Base-by-base conservation (phyloP, 2,329 filamentous ascomycete genomes). In the Epichloe sp. region DNA sequence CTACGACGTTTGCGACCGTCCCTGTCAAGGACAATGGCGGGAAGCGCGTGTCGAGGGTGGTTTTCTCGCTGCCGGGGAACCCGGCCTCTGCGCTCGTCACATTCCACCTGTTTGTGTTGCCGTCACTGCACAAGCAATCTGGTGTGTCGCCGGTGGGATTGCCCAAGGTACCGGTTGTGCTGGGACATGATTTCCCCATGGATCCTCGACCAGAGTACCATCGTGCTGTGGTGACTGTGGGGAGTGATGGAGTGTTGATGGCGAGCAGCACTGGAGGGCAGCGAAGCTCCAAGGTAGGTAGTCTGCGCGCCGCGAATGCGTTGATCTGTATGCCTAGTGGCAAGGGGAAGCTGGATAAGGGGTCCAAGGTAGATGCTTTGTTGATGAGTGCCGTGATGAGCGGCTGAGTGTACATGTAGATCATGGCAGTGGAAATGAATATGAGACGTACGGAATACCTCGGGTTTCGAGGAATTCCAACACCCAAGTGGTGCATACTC, bases 41-140 rank as follows among this genome's bases (percentile, higher is more conserved):
- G 19, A 71, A 78, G 41, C 76, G 82, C 44, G 67, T 80, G 23
- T 71, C 70, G 1, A 89, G 86, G 62, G 76, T 84, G 52, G 80
- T 98, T 57, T 98, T 98, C 69, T 87, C 88, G 0, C 75, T 98
- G 0, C 93, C 93, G 0, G 93, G 93, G 0, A 98, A 98, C 64
- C 93, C 93, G 0, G 93, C 91, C 2, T 93, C 86, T 2, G 91
- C 93, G 0, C 76, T 96, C 2, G 93, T 97, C 10, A 95, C 91
- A 0, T 88, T 95, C 60, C 87, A 97, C 62, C 78, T 98, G 2
- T 97, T 98, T 66, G 89, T 97, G 8, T 74, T 98, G 11, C 93
- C 93, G 0, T 82, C 86, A 0, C 70, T 98, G 53, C 88, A 95
- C 61, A 82, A 85, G 57, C 75, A 86, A 58, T 77, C 81, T 11